phyloP scores from a whole-genome alignment of 2,329 filamentous ascomycete genomes.

The Akanthomyces dipterigenus region DNA sequence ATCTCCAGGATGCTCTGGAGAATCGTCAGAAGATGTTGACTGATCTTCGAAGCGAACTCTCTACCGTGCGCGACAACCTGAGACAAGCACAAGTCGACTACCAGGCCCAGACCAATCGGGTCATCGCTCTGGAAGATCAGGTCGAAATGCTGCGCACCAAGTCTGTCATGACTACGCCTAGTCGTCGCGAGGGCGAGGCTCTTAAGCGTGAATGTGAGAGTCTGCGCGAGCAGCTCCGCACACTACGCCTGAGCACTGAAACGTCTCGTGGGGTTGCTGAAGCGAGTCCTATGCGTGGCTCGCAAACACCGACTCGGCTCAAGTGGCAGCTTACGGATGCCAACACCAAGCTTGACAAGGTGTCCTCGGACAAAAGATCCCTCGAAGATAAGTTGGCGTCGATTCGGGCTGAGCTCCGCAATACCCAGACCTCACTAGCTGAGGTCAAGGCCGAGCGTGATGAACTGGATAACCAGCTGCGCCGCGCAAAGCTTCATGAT shows the following conservation, averaged over 20 bases:
- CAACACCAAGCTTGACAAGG: slow-evolving; percentile 48
- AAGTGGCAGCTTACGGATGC: slow-evolving; percentile 52
- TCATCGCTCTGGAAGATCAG: slow-evolving; percentile 66
- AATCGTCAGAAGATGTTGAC: slow-evolving; percentile 59
- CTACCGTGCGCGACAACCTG: slow-evolving; percentile 60
- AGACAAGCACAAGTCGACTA: slow-evolving; percentile 60
- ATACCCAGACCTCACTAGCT: slow-evolving; percentile 47
- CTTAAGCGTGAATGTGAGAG: slow-evolving; percentile 22
- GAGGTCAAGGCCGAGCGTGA: slow-evolving; percentile 60
- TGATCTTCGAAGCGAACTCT: slow-evolving; percentile 58
- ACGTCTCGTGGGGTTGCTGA: slow-evolving; percentile 20
- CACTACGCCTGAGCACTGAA: slow-evolving; percentile 21
- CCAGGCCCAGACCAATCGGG: slow-evolving; percentile 55
- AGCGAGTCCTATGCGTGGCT: slow-evolving; percentile 24
- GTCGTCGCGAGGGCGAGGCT: slow-evolving; percentile 21
- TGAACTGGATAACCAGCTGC: slow-evolving; percentile 56
- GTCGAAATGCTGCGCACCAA: slow-evolving; percentile 39
- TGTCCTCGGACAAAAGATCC: slow-evolving; percentile 53
- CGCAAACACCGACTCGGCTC: slow-evolving; percentile 44
- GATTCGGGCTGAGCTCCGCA: slow-evolving; percentile 53
- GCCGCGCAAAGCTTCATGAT: slow-evolving; percentile 46
- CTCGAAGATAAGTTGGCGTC: slow-evolving; percentile 58
- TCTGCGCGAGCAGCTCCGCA: slow-evolving; percentile 32
- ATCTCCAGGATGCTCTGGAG: slow-evolving; percentile 64
- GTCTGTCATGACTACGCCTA: not conserved